phyloP scores from a whole-genome alignment of 768 basidiomycete species.

The Russula olivacea region DNA sequence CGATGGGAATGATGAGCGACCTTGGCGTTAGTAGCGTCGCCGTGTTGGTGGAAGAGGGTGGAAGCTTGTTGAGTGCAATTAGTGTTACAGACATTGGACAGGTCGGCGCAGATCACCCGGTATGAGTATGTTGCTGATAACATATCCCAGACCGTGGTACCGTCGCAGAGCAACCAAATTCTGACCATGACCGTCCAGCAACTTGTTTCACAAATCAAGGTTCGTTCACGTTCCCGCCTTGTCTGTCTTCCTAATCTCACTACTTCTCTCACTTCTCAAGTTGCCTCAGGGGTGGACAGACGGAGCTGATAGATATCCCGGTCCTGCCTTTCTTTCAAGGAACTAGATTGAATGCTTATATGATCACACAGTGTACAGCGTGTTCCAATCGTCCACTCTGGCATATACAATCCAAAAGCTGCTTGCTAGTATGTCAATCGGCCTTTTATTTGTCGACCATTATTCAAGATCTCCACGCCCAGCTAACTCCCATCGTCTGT shows the following conservation, averaged over 20 bases:
- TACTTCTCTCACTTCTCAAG: background rate
- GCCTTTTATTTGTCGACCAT: background rate
- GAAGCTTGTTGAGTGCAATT: conserved; percentile 63
- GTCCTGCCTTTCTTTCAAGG: conserved; percentile 31
- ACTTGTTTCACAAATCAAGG: conserved; percentile 71
- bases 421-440: conserved; percentile 61
- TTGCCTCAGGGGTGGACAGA: conserved; percentile 66
- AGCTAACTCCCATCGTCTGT: conserved; percentile 79
- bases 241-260: background rate
- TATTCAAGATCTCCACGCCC: conserved; percentile 4
- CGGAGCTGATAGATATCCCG: conserved; percentile 74
- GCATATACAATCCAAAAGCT: conserved; percentile 73
- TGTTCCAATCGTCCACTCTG: conserved; percentile 56
- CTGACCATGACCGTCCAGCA: conserved; percentile 61
- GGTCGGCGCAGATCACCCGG: conserved; percentile 33
- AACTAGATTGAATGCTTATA: background rate
- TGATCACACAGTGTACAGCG: conserved; percentile 57
- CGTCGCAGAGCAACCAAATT: conserved; percentile 74
- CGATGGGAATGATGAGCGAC: conserved; percentile 83
- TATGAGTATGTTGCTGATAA: background rate
- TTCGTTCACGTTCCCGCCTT: conserved; percentile 26
- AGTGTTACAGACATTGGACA: conserved; percentile 80
- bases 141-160: conserved; percentile 57
- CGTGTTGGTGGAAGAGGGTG: conserved; percentile 60
- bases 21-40: conserved; percentile 81